Evolutionary conservation across 495 filamentous ascomycete genomes (phyloP), one percentile per base, ranked within the genome.

Genomic region (Venustampulla echinocandica): DNA sequence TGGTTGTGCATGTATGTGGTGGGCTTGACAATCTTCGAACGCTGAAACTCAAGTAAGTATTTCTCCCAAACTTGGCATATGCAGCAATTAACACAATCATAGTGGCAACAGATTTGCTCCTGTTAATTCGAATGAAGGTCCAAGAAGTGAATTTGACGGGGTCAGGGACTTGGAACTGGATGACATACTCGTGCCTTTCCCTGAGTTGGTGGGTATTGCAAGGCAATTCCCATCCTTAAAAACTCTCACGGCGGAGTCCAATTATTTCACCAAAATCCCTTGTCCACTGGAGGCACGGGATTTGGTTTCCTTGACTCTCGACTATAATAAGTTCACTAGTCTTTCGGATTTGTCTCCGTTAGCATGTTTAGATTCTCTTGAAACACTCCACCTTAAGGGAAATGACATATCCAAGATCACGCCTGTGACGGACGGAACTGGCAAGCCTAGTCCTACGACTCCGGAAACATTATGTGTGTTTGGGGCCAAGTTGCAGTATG

Each of bases 71-170:
- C 7, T 17, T 30, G 19, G n/a, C n/a, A 5, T 20, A 14, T 14
- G 15, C 18, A 35, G 30, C 42, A 13, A 55, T 50, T 36, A 54
- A 44, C 15, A 52, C 20, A 4, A 1, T 30, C 3, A 48, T 35
- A 93, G 87, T 65, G 83, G 83, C 4, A 94, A 92, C 58, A 81
- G 89, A 9, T 84, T 96, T 50, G 11, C 37, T 6, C 4, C 4
- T 21, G 17, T 40, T 15, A 35, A 35, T 15, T 5, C 18, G 6
- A 19, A 40, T 10, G 17, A 40, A 6, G 43, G 50, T 4, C 49
- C 61, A 2, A 50, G 61, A 21, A 33, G 47, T 4, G 58, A 61
- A 5, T 83, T 90, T 44, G 56, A 64, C 3, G 61, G 70, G 5
- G 65, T 96, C 20, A 71, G 70, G n/a, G 74, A 80, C 38, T 67